phyloP scores from a whole-genome alignment of 768 basidiomycete genomes.

The Lentinula lateritia region DNA sequence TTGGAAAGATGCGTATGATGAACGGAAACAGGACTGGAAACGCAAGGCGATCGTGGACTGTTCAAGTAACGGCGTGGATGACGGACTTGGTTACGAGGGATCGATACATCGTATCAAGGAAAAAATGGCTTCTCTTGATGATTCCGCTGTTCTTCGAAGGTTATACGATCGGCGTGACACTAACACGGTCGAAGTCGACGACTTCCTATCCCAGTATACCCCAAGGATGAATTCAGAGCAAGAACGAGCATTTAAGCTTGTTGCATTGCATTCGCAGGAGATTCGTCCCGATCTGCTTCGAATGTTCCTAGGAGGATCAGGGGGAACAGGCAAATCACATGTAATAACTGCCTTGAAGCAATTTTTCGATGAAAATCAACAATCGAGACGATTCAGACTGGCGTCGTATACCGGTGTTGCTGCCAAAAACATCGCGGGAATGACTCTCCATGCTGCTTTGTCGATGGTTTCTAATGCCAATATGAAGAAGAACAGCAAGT shows the following conservation, averaged over 20 bases:
- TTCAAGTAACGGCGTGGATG: too few species aligned
- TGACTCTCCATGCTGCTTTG: slow-evolving; percentile 7
- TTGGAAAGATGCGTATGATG: not conserved
- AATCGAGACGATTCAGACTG: not conserved
- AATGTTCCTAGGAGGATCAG: not conserved
- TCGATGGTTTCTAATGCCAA: not conserved
- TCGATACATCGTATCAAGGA: too few species aligned
- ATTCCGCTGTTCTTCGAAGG: too few species aligned
- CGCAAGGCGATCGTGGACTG: too few species aligned
- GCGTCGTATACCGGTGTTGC: slow-evolving; percentile 6
- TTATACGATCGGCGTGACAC: too few species aligned
- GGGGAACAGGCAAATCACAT: not conserved
- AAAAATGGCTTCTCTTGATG: too few species aligned
- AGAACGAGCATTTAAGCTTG: not conserved
- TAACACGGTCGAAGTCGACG: not conserved
- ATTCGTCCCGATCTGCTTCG: not conserved
- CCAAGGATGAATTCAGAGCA: not conserved
- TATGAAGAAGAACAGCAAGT: not conserved
- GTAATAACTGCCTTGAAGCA: not conserved
- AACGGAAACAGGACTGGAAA: not conserved
- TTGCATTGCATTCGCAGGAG: not conserved
- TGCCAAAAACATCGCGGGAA: slow-evolving; percentile 5
- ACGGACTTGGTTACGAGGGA: too few species aligned
- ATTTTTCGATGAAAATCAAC: not conserved
- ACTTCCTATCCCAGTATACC: not conserved